Evolutionary conservation across 2,329 filamentous ascomycete genomes (phyloP).

Genomic region (Aureobasidium sp.): DNA sequence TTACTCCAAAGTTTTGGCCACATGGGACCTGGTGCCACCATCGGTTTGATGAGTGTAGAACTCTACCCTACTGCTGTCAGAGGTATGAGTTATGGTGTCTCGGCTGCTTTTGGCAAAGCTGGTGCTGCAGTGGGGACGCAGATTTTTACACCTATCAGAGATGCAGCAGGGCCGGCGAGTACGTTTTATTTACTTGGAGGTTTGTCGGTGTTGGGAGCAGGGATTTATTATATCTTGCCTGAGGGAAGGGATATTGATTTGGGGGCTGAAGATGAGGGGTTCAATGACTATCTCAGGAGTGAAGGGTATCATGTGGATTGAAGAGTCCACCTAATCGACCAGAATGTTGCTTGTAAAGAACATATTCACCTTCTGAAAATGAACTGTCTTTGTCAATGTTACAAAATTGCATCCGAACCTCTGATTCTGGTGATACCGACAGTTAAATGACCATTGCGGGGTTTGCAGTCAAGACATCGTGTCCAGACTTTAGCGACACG

Average conservation of each 20-base stretch:
- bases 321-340: no score
- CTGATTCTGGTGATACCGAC: no score
- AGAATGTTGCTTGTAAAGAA: no score
- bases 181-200: conserved; percentile 30
- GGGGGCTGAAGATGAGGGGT: conserved; percentile 26
- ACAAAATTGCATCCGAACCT: no score
- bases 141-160: conserved; percentile 53
- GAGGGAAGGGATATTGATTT: conserved; percentile 27
- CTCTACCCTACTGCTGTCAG: conserved; percentile 59
- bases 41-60: conserved; percentile 58
- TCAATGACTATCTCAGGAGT: conserved; percentile 21
- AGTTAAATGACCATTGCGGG: no score
- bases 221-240: conserved; percentile 28
- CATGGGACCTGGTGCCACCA: conserved; percentile 57
- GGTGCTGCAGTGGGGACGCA: conserved; percentile 59
- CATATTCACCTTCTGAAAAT: no score
- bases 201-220: conserved; percentile 26
- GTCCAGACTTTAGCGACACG: no score
- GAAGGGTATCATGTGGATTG: neutral
- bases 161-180: conserved; percentile 26
- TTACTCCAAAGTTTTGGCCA: conserved; percentile 57
- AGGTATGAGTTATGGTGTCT: conserved; percentile 58
- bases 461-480: no score
- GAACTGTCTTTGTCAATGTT: no score
- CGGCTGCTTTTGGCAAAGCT: conserved; percentile 57